Evolutionary conservation across 2,329 filamentous ascomycete genomes (phyloP), one percentile per base, ranked within the genome.

Genomic region (Orbilia brochopaga): DNA sequence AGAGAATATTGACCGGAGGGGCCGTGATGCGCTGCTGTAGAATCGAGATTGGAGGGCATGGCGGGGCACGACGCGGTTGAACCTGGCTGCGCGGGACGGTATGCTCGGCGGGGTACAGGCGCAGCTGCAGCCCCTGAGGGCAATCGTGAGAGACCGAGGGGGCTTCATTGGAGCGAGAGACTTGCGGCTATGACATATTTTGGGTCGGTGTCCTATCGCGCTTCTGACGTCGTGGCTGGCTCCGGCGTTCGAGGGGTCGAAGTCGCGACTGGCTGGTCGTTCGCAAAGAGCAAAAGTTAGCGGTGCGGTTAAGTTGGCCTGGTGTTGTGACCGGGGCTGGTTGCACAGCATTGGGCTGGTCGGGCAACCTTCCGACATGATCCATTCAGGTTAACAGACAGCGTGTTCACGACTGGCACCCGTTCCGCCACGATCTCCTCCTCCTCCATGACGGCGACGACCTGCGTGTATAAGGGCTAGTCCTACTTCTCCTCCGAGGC

Each of bases 371-470:
- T 51, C 32, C 35, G 35, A 13, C 5, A 6, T 35, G 54, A 23
- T 21, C 35, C 32, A 21, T 23, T 40, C 10, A 19, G 19, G 3
- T n/a, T 48, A 66, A 55, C 56, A 54, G 63, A 53, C 66, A 70
- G 66, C 66, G 66, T 70, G 66, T 58, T 70, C 66, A 52, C 64
- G 54, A 62, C 58, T 21, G 42, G n/a, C n/a, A n/a, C n/a, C n/a
- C n/a, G n/a, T n/a, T n/a, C 24, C 37, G 46, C 51, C 51, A 21
- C 35, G 24, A 19, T 30, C 5, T 42, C 13, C 24, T 35, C 5
- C 27, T 21, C n/a, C 27, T 24, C 27, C 21, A 50, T 17, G 27
- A 32, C 55, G 42, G 35, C 35, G 40, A 37, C 48, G 46, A n/a
- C n/a, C n/a, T n/a, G n/a, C n/a, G n/a, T n/a, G n/a, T n/a, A n/a